Evolutionary conservation across 208 protist genomes (phyloP).

Genomic region (Trypanosomatidae sp.): DNA sequence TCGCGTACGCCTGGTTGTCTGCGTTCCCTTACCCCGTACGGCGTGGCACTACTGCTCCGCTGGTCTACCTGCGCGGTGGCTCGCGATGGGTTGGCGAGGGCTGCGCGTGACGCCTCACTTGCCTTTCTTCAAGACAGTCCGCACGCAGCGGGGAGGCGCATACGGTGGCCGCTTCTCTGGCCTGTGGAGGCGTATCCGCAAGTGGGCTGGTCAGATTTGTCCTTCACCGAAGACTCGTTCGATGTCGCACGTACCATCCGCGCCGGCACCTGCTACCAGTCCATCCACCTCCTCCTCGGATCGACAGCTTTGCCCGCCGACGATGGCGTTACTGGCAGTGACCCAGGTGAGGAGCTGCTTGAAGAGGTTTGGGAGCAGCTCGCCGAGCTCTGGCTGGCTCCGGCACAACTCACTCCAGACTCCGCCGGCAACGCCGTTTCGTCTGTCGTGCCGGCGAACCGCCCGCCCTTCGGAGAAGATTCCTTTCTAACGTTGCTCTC

Average conservation of each 20-base stretch:
- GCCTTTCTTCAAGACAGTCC: not conserved
- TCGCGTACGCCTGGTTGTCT: not conserved
- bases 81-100: constrained; percentile 31
- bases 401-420: constrained; percentile 7
- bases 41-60: constrained; percentile 36
- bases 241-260: not conserved
- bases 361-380: constrained; percentile 17
- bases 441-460: constrained; percentile 4
- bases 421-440: not conserved
- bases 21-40: constrained; percentile 4
- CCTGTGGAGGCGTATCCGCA: constrained; percentile 22
- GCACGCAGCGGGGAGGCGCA: not conserved
- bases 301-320: constrained; percentile 8
- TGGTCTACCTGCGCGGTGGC: constrained; percentile 40
- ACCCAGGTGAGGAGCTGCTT: not conserved
- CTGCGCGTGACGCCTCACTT: constrained; percentile 15
- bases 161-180: constrained; percentile 21
- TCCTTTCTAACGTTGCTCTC: constrained; percentile 52
- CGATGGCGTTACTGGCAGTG: not conserved
- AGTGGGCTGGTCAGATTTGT: constrained; percentile 8
- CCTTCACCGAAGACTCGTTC: constrained; percentile 6
- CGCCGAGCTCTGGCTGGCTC: constrained; percentile 20
- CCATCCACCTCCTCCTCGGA: constrained; percentile 13
- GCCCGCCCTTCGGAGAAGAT: constrained; percentile 52
- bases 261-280: constrained; percentile 31